Evolutionary conservation across 176 grass and related monocot species (phyloP).

Genomic region (Carex littledalei): DNA sequence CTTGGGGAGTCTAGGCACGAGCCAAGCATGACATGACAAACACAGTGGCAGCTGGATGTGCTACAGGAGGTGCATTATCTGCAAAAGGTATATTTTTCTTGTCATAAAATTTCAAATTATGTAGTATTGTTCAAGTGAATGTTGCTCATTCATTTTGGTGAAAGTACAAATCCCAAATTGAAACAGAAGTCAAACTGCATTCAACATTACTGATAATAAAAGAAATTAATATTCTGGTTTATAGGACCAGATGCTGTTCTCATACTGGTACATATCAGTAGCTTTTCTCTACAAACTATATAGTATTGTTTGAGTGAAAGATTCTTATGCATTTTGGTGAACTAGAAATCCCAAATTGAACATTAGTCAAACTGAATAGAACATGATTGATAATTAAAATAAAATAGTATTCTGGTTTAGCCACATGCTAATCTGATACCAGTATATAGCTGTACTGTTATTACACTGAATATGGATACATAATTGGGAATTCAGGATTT

Average conservation of each 20-base stretch:
- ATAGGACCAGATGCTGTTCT: background rate
- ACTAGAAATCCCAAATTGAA: background rate
- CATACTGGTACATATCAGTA: background rate
- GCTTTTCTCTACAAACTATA: background rate
- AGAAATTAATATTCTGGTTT: constrained; percentile 1
- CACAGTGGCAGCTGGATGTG: constrained; percentile 76
- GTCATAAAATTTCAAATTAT: background rate
- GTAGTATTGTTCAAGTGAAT: background rate
- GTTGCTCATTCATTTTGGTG: constrained; percentile 9
- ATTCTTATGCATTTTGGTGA: background rate
- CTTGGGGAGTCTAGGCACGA: constrained; percentile 45
- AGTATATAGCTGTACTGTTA: background rate
- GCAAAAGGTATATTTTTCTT: constrained; percentile 51
- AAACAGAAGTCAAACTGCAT: background rate
- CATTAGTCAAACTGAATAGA: background rate
- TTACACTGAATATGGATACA: background rate
- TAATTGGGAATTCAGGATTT: constrained; percentile 1
- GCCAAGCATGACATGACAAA: constrained; percentile 95
- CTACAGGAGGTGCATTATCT: constrained; percentile 81
- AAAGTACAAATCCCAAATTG: background rate
- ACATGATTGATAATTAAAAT: background rate
- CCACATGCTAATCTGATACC: background rate
- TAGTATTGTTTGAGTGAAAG: background rate
- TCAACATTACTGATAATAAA: background rate
- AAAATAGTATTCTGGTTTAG: background rate